Evolutionary conservation across 2,329 filamentous ascomycete genomes (phyloP), one percentile per base, ranked within the genome.

Genomic region (Aspergillus oerlinghausenensis): DNA sequence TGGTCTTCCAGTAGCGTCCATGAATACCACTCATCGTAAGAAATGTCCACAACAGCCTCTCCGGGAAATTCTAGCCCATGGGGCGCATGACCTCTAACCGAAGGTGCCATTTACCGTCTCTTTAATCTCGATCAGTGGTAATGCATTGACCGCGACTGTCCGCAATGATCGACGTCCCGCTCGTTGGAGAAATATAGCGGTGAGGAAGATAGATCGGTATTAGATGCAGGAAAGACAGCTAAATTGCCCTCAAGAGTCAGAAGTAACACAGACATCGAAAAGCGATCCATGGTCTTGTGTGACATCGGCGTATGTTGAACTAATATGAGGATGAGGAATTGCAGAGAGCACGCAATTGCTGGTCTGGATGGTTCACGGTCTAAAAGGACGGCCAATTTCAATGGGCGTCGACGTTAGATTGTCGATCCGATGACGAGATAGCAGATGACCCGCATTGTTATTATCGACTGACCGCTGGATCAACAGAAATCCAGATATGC

Each of bases 1-100:
- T 73, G 70, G 26, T 73, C 70, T 17, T 73, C 69, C 1, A 72
- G 56, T 19, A 73, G 51, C 59, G 57, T 45, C 55, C 55, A 61
- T 23, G 61, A 56, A 40, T 59, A 56, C 14, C 49, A 57, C 45
- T 61, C 58, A 35, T 60, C 60, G 21, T 65, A 23, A 14, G 9
- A 4, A 23, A 45, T 21, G 21, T 45, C 21, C 42, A 23, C 60
- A 8, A 56, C 50, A 5, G 48, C 21, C 17, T 58, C 51, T n/a
- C 57, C 32, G 26, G 60, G 35, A 17, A 17, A 40, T 23, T 55
- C 49, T 8, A 50, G 55, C 47, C 40, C 47, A 52, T 49, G 11
- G 38, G 50, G 43, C 28, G 25, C 5, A 5, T 55, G 49, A 10
- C 28, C 14, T 7, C 54, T 49, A 11, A 42, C 29, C 17, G 52